Conservation (phyloP, 176 grass and related monocot species). For the Themeda triandra region DNA sequence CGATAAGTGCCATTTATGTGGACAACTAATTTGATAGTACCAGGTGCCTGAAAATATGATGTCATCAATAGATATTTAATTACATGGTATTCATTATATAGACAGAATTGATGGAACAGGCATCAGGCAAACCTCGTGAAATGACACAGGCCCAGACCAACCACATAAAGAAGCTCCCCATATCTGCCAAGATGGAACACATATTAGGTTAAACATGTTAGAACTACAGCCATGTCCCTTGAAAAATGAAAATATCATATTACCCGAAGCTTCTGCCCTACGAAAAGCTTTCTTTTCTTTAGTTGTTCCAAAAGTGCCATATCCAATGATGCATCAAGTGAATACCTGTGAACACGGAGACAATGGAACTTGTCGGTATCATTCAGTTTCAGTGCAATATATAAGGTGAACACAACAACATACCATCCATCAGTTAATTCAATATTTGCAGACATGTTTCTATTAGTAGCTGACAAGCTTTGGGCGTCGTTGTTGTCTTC, state of each 20-base stretch:
- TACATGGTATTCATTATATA: not conserved
- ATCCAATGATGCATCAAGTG: conserved; percentile 73
- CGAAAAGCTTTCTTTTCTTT: conserved; percentile 69
- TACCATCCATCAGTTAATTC: conserved; percentile 96
- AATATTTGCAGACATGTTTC: conserved; percentile 45
- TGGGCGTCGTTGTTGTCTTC: conserved; percentile 23
- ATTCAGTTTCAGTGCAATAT: conserved; percentile 23
- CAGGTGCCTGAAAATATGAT: conserved; percentile 59
- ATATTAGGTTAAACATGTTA: conserved; percentile 4
- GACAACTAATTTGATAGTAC: conserved; percentile 49
- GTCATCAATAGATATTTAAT: not conserved
- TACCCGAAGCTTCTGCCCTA: conserved; percentile 99
- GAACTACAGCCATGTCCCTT: conserved; percentile 17
- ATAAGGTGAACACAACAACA: conserved; percentile 25
- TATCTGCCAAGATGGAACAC: conserved; percentile 56
- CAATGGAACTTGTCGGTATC: not conserved
- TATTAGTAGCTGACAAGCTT: conserved; percentile 29
- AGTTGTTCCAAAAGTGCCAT: conserved; percentile 63
- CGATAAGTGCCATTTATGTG: conserved; percentile 89
- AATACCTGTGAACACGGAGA: conserved; percentile 58
- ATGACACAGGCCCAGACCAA: conserved; percentile 84
- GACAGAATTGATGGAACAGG: conserved; percentile 3
- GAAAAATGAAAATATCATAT: conserved; percentile 30
- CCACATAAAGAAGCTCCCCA: conserved; percentile 80
- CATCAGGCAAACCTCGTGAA: conserved; percentile 63